phyloP scores from a whole-genome alignment of 1,284 basidiomycete genomes.

The Mycosarcoma maydis region DNA sequence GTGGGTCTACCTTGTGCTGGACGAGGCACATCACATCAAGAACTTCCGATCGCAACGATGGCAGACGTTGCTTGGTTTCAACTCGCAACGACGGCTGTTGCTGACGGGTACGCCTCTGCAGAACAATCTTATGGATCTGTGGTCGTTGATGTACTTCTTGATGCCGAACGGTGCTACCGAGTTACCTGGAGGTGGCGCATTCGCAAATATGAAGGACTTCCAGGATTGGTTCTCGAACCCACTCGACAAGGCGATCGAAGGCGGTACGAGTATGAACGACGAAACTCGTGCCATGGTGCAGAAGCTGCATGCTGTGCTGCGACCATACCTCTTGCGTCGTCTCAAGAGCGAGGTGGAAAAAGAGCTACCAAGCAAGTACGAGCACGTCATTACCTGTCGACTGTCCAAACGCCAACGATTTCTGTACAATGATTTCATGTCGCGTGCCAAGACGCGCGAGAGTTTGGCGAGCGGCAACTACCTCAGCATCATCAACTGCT shows the following conservation, averaged over 20 bases:
- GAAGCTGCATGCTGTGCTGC: constrained; percentile 89
- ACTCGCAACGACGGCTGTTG: constrained; percentile 84
- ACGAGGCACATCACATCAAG: constrained; percentile 99
- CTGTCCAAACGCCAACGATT: constrained; percentile 94
- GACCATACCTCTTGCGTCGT: constrained; percentile 91
- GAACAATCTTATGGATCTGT: constrained; percentile 94
- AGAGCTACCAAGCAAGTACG: constrained; percentile 92
- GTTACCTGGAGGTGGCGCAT: constrained; percentile 73
- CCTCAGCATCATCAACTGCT: constrained; percentile 85
- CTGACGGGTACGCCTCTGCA: constrained; percentile 94
- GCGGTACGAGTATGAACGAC: constrained; percentile 80
- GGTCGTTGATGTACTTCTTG: constrained; percentile 92
- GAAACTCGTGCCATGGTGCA: constrained; percentile 86
- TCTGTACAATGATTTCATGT: constrained; percentile 98
- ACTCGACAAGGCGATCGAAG: constrained; percentile 91
- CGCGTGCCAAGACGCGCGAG: constrained; percentile 84
- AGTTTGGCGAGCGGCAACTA: constrained; percentile 86
- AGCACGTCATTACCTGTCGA: constrained; percentile 89
- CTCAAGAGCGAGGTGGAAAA: constrained; percentile 96
- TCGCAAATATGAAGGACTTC: constrained; percentile 92
- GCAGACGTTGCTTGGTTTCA: constrained; percentile 94
- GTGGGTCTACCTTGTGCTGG: constrained; percentile 96
- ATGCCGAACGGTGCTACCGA: constrained; percentile 77
- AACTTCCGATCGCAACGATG: constrained; percentile 95
- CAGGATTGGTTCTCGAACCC: constrained; percentile 91